phyloP scores from a whole-genome alignment of 306 rosid species.

The Prunus davidiana region DNA sequence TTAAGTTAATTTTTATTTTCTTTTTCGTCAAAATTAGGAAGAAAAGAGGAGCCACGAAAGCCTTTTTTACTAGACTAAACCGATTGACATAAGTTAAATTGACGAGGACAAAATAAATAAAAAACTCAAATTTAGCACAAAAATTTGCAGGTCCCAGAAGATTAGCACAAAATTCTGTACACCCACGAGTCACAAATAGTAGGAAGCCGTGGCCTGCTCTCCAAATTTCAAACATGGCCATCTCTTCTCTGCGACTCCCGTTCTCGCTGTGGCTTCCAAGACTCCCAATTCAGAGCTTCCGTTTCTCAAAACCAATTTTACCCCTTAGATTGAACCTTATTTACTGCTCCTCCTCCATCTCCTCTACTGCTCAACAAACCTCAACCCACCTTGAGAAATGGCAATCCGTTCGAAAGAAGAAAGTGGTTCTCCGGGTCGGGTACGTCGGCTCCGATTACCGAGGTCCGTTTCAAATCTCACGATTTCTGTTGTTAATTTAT shows the following conservation, averaged over 20 bases:
- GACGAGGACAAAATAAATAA: too few species aligned
- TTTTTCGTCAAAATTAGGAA: too few species aligned
- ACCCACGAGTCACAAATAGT: neutral
- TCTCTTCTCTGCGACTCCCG: conserved; percentile 43
- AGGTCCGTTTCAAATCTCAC: conserved; percentile 41
- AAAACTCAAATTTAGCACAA: too few species aligned
- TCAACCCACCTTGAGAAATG: conserved; percentile 31
- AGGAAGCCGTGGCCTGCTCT: neutral
- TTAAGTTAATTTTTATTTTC: too few species aligned
- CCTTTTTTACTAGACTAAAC: too few species aligned
- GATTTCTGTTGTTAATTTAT: neutral
- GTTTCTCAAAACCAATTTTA: conserved; percentile 9
- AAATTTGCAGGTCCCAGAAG: too few species aligned
- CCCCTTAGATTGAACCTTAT: conserved; percentile 21
- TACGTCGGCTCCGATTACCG: conserved; percentile 81
- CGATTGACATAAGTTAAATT: too few species aligned
- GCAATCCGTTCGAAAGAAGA: conserved; percentile 71
- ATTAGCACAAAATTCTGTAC: too few species aligned
- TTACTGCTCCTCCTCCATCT: conserved; percentile 17
- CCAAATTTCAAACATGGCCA: conserved; percentile 32
- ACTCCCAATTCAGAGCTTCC: conserved; percentile 12
- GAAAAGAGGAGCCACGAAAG: too few species aligned
- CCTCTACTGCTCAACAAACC: conserved; percentile 3
- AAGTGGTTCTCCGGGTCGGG: conserved; percentile 78
- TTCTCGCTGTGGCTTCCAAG: conserved; percentile 34